Conservation (phyloP, 495 filamentous ascomycete species). For the Cenococcum geophilum region DNA sequence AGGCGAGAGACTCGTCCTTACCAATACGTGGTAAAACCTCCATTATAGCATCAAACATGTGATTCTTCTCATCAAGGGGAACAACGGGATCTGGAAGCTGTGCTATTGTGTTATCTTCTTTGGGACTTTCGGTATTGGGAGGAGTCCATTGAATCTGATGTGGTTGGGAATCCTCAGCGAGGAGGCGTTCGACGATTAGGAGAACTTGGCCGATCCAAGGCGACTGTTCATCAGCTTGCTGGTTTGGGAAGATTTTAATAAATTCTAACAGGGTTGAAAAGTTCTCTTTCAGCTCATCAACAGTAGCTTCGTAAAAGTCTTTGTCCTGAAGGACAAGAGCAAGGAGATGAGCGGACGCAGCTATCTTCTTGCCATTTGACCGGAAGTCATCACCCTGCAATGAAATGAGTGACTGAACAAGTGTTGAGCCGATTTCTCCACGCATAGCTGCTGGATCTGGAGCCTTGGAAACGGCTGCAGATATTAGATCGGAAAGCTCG, state of each 20-base stretch:
- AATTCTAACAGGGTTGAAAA: slow-evolving; percentile 70
- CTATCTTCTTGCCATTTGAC: slow-evolving; percentile 71
- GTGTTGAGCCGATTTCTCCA: slow-evolving; percentile 70
- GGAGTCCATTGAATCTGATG: slow-evolving; percentile 62
- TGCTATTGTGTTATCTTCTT: slow-evolving; percentile 51
- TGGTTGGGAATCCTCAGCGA: slow-evolving; percentile 81
- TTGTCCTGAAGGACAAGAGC: slow-evolving; percentile 79
- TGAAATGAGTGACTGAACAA: slow-evolving; percentile 84
- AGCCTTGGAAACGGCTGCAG: slow-evolving; percentile 64
- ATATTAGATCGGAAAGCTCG: slow-evolving; percentile 81
- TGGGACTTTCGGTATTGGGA: slow-evolving; percentile 42
- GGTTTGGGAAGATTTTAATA: slow-evolving; percentile 64
- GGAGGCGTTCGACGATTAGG: slow-evolving; percentile 80
- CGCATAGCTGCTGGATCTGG: slow-evolving; percentile 57
- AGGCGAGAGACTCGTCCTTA: slow-evolving; percentile 76
- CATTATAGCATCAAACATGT: slow-evolving; percentile 67
- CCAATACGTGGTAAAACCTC: slow-evolving; percentile 79
- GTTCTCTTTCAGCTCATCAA: slow-evolving; percentile 71
- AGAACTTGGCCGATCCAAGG: slow-evolving; percentile 91
- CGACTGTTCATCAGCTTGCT: slow-evolving; percentile 63
- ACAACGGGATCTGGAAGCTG: slow-evolving; percentile 58
- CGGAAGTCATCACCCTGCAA: slow-evolving; percentile 68
- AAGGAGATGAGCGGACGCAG: slow-evolving; percentile 88
- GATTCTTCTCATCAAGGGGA: slow-evolving; percentile 56
- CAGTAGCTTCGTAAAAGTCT: slow-evolving; percentile 69